Evolutionary conservation across 2,329 filamentous ascomycete genomes (phyloP).

Genomic region (Helicocarpus griseus): DNA sequence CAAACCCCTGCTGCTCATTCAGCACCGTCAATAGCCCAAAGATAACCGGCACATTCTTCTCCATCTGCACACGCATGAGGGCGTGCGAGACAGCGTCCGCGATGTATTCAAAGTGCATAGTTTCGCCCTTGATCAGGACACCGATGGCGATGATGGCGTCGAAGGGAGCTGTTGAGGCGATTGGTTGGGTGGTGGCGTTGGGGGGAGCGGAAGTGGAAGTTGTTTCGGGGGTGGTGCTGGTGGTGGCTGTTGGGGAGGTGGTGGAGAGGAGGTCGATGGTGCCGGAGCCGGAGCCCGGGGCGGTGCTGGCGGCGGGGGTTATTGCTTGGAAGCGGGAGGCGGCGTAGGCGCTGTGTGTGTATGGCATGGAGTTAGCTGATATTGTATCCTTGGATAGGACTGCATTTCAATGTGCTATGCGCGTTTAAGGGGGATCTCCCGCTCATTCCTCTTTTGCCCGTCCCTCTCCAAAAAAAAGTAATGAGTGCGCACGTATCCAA

Average conservation of each 20-base stretch:
- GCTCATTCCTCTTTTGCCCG: no score
- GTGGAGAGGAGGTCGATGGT: conserved; percentile 48
- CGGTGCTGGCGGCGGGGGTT: conserved; percentile 35
- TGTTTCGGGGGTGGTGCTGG: conserved; percentile 31
- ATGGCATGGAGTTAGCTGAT: not conserved
- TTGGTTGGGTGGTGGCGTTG: not conserved
- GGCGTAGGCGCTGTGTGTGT: conserved; percentile 57
- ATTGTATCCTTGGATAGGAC: conserved; percentile 1
- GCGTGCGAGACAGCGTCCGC: conserved; percentile 82
- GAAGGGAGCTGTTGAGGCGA: conserved; percentile 49
- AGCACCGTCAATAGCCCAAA: conserved; percentile 88
- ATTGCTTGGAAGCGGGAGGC: conserved; percentile 78
- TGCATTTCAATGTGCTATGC: no score
- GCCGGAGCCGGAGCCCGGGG: conserved; percentile 22
- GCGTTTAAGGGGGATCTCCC: no score
- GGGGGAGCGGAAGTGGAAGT: conserved; percentile 29
- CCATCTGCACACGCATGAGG: conserved; percentile 87
- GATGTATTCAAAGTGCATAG: conserved; percentile 99
- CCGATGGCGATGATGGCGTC: conserved; percentile 93
- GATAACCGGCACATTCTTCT: conserved; percentile 78
- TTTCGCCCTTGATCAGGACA: conserved; percentile 95
- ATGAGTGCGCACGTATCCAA: not conserved
- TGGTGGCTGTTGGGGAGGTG: conserved; percentile 53
- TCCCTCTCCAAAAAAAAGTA: no score
- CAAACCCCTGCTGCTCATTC: conserved; percentile 75